phyloP scores from a whole-genome alignment of 164 flowering plant genomes.

The Buxus sempervirens region DNA sequence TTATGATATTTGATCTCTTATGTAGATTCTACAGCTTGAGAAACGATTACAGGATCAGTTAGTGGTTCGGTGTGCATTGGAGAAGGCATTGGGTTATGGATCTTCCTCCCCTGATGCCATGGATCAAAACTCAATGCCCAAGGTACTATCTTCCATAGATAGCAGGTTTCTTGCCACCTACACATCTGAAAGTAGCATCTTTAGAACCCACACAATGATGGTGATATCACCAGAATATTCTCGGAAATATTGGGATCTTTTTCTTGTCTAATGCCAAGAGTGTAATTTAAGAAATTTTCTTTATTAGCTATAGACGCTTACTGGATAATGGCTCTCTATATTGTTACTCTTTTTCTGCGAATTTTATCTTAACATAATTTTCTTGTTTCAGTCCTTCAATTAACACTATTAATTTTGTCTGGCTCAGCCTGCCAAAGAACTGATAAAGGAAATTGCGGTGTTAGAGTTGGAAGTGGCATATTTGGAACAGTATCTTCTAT shows the following conservation, averaged over 20 bases:
- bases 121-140: slow-evolving; percentile 37
- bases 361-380: background rate
- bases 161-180: background rate
- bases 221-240: too few relatives aligned
- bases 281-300: background rate
- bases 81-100: slow-evolving; percentile 51
- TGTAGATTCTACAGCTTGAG: slow-evolving; percentile 68
- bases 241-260: background rate
- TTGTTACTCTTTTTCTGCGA: background rate
- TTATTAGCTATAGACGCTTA: too few relatives aligned
- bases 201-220: too few relatives aligned
- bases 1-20: slow-evolving; percentile 1
- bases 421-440: slow-evolving; percentile 61
- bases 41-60: slow-evolving; percentile 55
- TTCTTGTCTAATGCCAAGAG: background rate
- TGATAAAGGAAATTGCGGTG: slow-evolving; percentile 71
- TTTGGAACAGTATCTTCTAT: slow-evolving; percentile 77
- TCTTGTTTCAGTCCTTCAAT: slow-evolving; percentile 4
- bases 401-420: background rate
- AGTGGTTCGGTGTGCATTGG: slow-evolving; percentile 44
- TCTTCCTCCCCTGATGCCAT: slow-evolving; percentile 27
- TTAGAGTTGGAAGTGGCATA: slow-evolving; percentile 70
- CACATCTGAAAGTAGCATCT: background rate
- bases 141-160: slow-evolving; percentile 36
- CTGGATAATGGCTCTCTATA: background rate